phyloP scores from a whole-genome alignment of 2,329 filamentous ascomycete genomes.

The Hypoxylon sp. region DNA sequence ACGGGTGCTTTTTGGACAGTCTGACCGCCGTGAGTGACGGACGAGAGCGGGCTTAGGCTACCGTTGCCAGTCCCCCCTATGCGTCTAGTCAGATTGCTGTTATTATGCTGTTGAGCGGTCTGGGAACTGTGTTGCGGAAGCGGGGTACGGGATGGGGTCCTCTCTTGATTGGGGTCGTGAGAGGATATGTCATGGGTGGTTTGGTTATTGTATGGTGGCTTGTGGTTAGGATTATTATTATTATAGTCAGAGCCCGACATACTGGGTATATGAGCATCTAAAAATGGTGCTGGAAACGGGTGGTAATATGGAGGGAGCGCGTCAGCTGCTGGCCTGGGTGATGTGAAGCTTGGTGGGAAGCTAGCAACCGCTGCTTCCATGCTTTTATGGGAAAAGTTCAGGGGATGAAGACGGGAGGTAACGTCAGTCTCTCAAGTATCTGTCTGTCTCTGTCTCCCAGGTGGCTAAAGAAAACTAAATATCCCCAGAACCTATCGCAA shows the following conservation, averaged over 20 bases:
- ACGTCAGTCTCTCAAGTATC: constrained; percentile 5
- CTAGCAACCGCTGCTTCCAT: neutral
- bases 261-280: constrained; percentile 48
- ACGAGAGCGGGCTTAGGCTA: constrained; percentile 68
- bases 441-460: constrained; percentile 2
- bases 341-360: constrained; percentile 65
- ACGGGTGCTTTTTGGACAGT: no score
- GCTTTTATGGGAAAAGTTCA: constrained; percentile 1
- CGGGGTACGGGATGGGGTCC: no score
- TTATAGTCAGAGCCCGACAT: constrained; percentile 40
- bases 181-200: neutral
- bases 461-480: neutral
- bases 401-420: constrained; percentile 4
- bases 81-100: constrained; percentile 49
- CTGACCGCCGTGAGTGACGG: constrained; percentile 67
- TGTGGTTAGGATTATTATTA: constrained; percentile 19
- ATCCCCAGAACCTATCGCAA: constrained; percentile 13
- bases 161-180: constrained; percentile 18
- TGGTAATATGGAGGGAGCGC: constrained; percentile 62
- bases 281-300: constrained; percentile 46
- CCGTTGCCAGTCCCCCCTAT: constrained; percentile 62
- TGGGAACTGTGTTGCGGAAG: constrained; percentile 2
- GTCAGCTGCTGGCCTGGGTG: constrained; percentile 74
- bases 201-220: neutral
- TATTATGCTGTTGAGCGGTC: constrained; percentile 11